These are phyloP conservation scores for Beauveria pseudobassiana DNA, from an alignment of 2,329 filamentous ascomycete genomes.

Conservation along the genomic window DNA sequence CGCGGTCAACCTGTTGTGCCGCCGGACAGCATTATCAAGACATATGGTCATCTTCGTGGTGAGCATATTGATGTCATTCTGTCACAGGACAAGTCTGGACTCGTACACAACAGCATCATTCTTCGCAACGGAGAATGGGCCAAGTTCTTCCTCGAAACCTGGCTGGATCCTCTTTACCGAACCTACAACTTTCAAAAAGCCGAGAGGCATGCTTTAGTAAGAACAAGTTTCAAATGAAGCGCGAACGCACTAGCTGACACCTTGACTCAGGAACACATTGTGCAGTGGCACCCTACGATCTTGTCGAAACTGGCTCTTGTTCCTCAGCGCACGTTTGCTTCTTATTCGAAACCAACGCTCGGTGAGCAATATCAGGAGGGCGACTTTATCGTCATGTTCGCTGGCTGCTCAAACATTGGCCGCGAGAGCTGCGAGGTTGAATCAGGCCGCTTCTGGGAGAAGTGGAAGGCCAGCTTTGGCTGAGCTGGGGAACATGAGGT, in stretches of 20 bases:
- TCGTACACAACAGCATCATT: conserved; percentile 71
- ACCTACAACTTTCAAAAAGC: conserved; percentile 96
- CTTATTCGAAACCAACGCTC: conserved; percentile 54
- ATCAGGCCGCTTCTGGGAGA: conserved; percentile 45
- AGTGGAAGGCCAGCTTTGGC: conserved; percentile 37
- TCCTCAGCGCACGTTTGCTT: conserved; percentile 77
- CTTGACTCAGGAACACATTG: conserved; percentile 63
- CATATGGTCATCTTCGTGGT: conserved; percentile 73
- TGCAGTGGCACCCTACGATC: conserved; percentile 96
- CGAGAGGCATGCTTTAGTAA: conserved; percentile 81
- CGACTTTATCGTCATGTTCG: conserved; percentile 76
- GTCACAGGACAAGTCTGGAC: conserved; percentile 74
- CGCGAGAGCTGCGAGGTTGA: conserved; percentile 63
- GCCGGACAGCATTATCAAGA: conserved; percentile 94
- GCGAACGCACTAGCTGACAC: conserved; percentile 20
- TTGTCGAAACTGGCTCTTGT: conserved; percentile 82
- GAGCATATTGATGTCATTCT: conserved; percentile 74
- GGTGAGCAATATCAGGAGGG: conserved; percentile 70
- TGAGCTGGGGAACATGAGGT: not conserved
- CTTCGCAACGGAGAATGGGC: conserved; percentile 83
- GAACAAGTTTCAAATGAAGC: conserved; percentile 20
- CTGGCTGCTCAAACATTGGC: conserved; percentile 56
- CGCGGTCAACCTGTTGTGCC: conserved; percentile 82
- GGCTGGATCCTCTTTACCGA: conserved; percentile 92
- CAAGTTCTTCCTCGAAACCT: conserved; percentile 85